Evolutionary conservation across 371 early-diverging fungal species (phyloP).

Genomic region (Dentiscutata heterogama): DNA sequence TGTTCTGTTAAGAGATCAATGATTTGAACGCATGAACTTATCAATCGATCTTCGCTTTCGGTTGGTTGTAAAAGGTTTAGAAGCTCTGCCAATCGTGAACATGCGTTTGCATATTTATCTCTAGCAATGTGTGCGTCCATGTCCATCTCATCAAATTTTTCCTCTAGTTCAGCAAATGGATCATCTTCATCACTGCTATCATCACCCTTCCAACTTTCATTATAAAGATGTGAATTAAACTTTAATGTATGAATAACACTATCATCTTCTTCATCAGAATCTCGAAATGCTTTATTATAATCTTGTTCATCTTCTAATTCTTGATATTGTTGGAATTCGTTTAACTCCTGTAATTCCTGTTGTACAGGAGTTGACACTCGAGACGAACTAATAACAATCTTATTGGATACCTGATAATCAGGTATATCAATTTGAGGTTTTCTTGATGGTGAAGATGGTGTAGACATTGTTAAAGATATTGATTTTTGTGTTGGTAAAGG

Average conservation of each 20-base stretch:
- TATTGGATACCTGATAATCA: too few relatives aligned
- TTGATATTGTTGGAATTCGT: too few relatives aligned
- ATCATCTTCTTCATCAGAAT: slow-evolving; percentile 16
- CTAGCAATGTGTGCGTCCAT: slow-evolving; percentile 58
- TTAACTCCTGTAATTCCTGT: slow-evolving; percentile 51
- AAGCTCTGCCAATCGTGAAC: slow-evolving; percentile 51
- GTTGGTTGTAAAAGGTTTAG: slow-evolving; percentile 51
- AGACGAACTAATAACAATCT: too few relatives aligned
- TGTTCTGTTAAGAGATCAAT: slow-evolving; percentile 55
- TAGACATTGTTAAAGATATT: not conserved
- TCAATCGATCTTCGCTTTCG: slow-evolving; percentile 50
- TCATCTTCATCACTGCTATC: slow-evolving; percentile 62
- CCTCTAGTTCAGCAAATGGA: slow-evolving; percentile 61
- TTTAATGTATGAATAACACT: slow-evolving; percentile 10
- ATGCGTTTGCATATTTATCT: slow-evolving; percentile 56
- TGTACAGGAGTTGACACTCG: not conserved
- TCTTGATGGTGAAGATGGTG: slow-evolving; percentile 35
- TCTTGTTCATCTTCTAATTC: slow-evolving; percentile 56
- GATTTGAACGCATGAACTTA: slow-evolving; percentile 53
- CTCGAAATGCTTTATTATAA: slow-evolving; percentile 46
- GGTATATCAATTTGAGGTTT: slow-evolving; percentile 5
- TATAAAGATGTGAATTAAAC: slow-evolving; percentile 35
- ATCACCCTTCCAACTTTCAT: slow-evolving; percentile 51
- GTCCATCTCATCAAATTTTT: slow-evolving; percentile 59
- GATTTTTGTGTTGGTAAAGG: too few relatives aligned